Evolutionary conservation across 1,139 yeast genomes (phyloP).

Genomic region (Citeromyces hawaiiensis): DNA sequence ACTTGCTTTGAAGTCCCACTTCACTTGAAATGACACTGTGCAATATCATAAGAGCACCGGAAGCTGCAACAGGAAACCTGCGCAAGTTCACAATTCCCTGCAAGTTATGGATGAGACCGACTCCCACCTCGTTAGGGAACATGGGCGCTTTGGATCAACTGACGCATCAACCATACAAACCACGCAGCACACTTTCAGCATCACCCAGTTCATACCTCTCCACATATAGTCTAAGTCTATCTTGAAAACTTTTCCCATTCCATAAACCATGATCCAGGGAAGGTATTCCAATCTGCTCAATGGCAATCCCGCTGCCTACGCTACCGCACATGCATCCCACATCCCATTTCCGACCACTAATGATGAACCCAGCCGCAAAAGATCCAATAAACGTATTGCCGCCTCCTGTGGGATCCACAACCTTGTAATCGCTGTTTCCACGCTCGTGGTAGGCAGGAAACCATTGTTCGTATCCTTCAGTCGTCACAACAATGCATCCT

Average conservation of each 20-base stretch:
- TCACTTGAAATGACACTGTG: too few species aligned
- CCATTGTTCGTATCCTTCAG: conserved; percentile 18
- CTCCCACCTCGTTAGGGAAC: too few species aligned
- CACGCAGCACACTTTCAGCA: neutral
- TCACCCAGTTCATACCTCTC: neutral
- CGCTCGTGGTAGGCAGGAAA: conserved; percentile 61
- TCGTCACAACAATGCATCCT: conserved; percentile 37
- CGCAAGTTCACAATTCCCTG: too few species aligned
- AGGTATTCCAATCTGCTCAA: conserved; percentile 74
- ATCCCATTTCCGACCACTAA: conserved; percentile 33
- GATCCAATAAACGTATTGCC: conserved; percentile 88
- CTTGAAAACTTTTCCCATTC: conserved; percentile 31
- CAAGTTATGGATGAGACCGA: too few species aligned
- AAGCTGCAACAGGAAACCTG: too few species aligned
- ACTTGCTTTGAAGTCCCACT: too few species aligned
- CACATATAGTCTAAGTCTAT: neutral
- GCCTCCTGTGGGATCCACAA: conserved; percentile 88
- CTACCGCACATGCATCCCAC: conserved; percentile 58
- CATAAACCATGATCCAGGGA: conserved; percentile 24
- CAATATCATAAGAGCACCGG: too few species aligned
- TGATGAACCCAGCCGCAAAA: conserved; percentile 43
- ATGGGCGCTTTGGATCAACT: too few species aligned
- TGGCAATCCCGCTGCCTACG: conserved; percentile 65
- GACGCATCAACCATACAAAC: neutral
- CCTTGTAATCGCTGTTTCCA: conserved; percentile 21